Percentiles rank a stretch among this genome's conserved stretches.
Conservation (phyloP, 2,329 filamentous ascomycete species). For the Hypoxylon sp. region DNA sequence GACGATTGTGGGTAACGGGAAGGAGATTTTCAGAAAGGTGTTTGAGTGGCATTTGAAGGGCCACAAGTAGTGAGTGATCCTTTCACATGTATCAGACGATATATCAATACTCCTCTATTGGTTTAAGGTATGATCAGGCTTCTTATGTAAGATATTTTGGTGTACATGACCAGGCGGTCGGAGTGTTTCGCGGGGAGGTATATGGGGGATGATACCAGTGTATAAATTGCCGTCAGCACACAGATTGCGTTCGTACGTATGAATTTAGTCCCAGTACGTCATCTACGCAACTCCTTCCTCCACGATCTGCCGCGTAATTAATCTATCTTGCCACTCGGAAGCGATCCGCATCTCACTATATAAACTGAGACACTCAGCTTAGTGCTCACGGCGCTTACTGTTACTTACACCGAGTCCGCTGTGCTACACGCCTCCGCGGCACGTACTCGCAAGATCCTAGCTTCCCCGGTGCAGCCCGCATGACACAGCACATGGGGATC, state of each 20-base stretch:
- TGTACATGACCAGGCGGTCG: slow-evolving; percentile 8
- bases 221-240: slow-evolving; percentile 15
- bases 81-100: neutral
- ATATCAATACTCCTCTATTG: neutral
- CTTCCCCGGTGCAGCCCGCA: slow-evolving; percentile 9
- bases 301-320: neutral
- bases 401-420: slow-evolving; percentile 1
- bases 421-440: slow-evolving; percentile 20
- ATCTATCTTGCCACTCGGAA: neutral
- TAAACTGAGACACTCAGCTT: neutral
- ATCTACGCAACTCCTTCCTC: neutral
- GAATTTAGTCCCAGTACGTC: neutral
- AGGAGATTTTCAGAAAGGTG: slow-evolving; percentile 81
- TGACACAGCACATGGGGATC: slow-evolving; percentile 16
- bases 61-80: slow-evolving; percentile 49
- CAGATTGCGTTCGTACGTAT: neutral
- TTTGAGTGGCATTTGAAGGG: slow-evolving; percentile 84
- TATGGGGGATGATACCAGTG: slow-evolving; percentile 35
- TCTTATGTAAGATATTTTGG: neutral
- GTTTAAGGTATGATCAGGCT: neutral
- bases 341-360: neutral
- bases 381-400: slow-evolving; percentile 16
- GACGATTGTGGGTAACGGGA: slow-evolving; percentile 80
- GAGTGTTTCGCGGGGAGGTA: slow-evolving; percentile 6
- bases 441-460: slow-evolving; percentile 9